These are phyloP conservation scores for Neurospora sp. DNA, from an alignment of 495 filamentous ascomycete species.

Conservation along the genomic window DNA sequence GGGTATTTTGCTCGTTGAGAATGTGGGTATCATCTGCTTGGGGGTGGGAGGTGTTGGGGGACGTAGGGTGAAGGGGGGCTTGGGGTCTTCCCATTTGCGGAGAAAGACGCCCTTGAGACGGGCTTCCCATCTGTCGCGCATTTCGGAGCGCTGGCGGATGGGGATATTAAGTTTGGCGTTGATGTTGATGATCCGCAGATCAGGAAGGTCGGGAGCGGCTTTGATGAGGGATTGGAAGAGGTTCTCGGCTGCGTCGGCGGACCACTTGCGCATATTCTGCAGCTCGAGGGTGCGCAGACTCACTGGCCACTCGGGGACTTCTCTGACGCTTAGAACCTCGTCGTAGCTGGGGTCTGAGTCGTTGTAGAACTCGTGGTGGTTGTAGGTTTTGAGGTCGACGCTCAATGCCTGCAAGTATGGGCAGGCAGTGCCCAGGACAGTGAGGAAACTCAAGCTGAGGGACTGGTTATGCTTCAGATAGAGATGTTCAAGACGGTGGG, in stretches of 20 bases:
- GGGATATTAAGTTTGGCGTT: constrained; percentile 63
- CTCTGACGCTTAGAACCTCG: constrained; percentile 43
- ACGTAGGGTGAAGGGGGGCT: constrained; percentile 21
- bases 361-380: constrained; percentile 35
- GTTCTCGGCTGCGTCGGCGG: constrained; percentile 48
- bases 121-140: constrained; percentile 63
- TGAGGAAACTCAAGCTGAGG: constrained; percentile 62
- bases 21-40: not conserved
- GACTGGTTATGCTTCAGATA: constrained; percentile 66
- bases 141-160: constrained; percentile 67
- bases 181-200: constrained; percentile 57
- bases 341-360: constrained; percentile 66
- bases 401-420: constrained; percentile 56
- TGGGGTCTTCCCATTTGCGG: constrained; percentile 42
- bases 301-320: constrained; percentile 67
- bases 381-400: constrained; percentile 64
- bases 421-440: constrained; percentile 49
- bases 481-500: constrained; percentile 51
- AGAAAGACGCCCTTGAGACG: constrained; percentile 57
- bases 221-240: constrained; percentile 71
- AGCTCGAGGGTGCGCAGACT: constrained; percentile 62
- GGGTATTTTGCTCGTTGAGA: not conserved
- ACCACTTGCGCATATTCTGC: constrained; percentile 62
- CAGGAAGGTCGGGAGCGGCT: constrained; percentile 48
- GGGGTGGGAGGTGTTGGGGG: constrained; percentile 5